Evolutionary conservation across 2,329 filamentous ascomycete species (phyloP).

Genomic region (Akanthomyces dipterigenus): DNA sequence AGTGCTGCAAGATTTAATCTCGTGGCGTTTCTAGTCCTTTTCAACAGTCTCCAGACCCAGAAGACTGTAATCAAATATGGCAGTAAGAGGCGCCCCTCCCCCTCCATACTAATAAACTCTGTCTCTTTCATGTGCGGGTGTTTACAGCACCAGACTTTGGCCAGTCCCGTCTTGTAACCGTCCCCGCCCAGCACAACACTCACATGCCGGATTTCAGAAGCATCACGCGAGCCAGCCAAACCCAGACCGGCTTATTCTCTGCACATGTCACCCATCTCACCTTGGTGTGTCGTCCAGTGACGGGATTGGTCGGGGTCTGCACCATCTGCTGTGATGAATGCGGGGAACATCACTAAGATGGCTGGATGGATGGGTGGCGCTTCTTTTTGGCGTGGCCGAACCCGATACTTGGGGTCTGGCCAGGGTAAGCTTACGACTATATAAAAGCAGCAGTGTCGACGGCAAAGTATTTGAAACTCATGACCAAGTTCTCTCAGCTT

Average conservation of each 20-base stretch:
- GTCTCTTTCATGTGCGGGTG: background rate
- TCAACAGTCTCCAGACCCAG: too few relatives aligned
- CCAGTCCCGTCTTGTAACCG: background rate
- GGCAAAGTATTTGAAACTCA: too few relatives aligned
- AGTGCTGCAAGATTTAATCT: background rate
- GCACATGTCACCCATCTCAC: constrained; percentile 5
- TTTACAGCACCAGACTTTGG: background rate
- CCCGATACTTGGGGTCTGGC: background rate
- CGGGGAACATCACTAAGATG: constrained; percentile 11
- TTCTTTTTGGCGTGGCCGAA: background rate
- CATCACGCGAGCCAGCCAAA: background rate
- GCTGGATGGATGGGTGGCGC: background rate
- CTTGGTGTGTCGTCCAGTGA: background rate
- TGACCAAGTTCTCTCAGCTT: background rate
- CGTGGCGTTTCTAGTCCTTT: background rate
- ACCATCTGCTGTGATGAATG: constrained; percentile 4
- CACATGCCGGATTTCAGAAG: background rate
- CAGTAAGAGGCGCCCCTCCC: background rate
- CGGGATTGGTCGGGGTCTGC: background rate
- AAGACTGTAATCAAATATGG: too few relatives aligned
- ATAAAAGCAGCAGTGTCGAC: background rate
- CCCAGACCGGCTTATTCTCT: background rate
- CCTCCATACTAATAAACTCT: background rate
- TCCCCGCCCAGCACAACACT: background rate
- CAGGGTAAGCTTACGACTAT: background rate